Evolutionary conservation across 78 protist genomes (phyloP), one percentile per base, ranked within the genome.

Genomic region (Dictyostelium firmibasis): DNA sequence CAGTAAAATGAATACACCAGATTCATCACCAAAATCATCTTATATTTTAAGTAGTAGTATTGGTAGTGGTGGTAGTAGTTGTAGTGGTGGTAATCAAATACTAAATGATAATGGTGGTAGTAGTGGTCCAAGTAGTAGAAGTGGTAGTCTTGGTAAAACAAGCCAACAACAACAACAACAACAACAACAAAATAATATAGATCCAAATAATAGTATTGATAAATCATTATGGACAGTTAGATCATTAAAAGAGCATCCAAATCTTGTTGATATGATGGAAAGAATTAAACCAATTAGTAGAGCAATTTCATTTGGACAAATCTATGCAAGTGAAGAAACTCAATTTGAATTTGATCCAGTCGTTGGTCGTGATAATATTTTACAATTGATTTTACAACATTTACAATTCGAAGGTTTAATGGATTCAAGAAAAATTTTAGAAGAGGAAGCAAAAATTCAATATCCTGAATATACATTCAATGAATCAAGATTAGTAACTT

Each of bases 301-400:
- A 62, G 76, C 81, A 43, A 81, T 89, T 33, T 23, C 94, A 44
- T 69, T 89, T 43, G 81, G 81, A 47, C 94, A 89, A 81, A 72
- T n/a, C 18, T 89, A 89, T 81, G 94, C 94, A 35, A 64, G 60
- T 43, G 94, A 89, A 81, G 94, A 89, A 33, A 89, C 94, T 6
- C 77, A 79, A 5, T 33, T 81, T 4, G 82, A 87, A 62, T 62
- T 79, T 27, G 94, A 89, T 89, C 94, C 94, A 18, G 62, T 89
- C 2, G 81, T 89, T 57, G 94, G 94, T 35, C 44, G 57, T n/a
- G 94, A 89, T 31, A 81, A 85, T 20, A 89, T 89, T 85, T 25
- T 89, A 20, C 87, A 81, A 81, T 47, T 89, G 20, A 89, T 89
- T 57, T 60, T 89, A 18, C 94, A 89, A 89, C 94, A 89, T 89